These are phyloP conservation scores for Pseudogymnoascus sp. DNA, from an alignment of 2,329 filamentous ascomycete species.

Conservation along the genomic window DNA sequence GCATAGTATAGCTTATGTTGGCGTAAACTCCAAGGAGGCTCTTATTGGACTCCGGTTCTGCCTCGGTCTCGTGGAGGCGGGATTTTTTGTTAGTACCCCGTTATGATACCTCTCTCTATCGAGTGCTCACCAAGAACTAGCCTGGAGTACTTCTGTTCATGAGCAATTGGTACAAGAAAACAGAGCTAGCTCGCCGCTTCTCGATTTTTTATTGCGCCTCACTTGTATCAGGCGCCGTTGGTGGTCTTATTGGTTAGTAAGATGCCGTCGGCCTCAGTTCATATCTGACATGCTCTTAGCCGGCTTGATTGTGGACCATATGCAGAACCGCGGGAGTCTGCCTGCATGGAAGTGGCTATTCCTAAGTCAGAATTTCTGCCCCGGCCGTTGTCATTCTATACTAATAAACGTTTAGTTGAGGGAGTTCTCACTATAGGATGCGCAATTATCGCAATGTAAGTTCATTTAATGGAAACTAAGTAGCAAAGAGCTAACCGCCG, in stretches of 20 bases:
- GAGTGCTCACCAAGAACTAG: neutral
- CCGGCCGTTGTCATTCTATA: neutral
- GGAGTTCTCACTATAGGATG: conserved; percentile 12
- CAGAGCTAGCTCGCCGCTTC: conserved; percentile 46
- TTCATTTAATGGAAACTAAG: neutral
- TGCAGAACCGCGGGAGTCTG: conserved; percentile 33
- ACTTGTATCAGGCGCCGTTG: conserved; percentile 43
- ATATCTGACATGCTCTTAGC: conserved; percentile 9
- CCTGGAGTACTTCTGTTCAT: conserved; percentile 39
- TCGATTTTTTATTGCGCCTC: conserved; percentile 48
- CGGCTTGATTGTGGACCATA: conserved; percentile 16
- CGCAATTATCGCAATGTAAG: conserved; percentile 29
- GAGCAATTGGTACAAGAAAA: conserved; percentile 47
- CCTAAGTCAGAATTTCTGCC: conserved; percentile 11
- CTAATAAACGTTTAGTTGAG: conserved; percentile 13
- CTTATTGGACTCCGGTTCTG: conserved; percentile 33
- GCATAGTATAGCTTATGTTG: conserved; percentile 39
- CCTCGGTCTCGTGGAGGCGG: conserved; percentile 33
- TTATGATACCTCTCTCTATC: neutral
- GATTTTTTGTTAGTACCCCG: neutral
- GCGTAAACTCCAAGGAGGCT: conserved; percentile 33
- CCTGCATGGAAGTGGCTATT: conserved; percentile 37
- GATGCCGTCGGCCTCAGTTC: neutral
- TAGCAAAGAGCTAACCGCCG: neutral
- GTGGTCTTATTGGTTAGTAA: conserved; percentile 26